A percentile compares a stretch with the other conserved stretches of the same genome.
phyloP scores from a whole-genome alignment of 495 filamentous ascomycete genomes.

The Penicillium bialowiezense region DNA sequence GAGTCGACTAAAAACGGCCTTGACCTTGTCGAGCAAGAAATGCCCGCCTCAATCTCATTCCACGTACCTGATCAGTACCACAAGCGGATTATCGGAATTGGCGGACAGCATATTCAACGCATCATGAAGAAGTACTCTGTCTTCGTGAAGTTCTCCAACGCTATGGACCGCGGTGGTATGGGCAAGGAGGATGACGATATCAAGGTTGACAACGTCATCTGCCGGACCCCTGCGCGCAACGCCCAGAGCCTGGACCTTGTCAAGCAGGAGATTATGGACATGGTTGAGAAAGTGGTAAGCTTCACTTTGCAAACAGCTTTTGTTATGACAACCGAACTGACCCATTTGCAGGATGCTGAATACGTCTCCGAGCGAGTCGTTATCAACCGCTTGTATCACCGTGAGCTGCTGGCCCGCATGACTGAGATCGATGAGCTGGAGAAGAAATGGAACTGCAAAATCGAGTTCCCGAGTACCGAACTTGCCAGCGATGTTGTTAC shows the following conservation, averaged over 20 bases:
- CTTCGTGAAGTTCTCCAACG: slow-evolving; percentile 99
- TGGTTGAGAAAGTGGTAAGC: slow-evolving; percentile 91
- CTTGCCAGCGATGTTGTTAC: slow-evolving; percentile 94
- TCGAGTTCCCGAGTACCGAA: slow-evolving; percentile 95
- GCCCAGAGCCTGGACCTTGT: slow-evolving; percentile 94
- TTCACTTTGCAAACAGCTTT: neutral
- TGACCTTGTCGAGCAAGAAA: slow-evolving; percentile 93
- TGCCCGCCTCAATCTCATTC: slow-evolving; percentile 98
- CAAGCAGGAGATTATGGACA: slow-evolving; percentile 98
- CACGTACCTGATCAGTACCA: slow-evolving; percentile 99
- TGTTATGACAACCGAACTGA: slow-evolving; percentile 1
- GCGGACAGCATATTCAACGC: slow-evolving; percentile 96
- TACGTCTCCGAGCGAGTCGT: slow-evolving; percentile 90
- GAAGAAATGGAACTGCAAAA: slow-evolving; percentile 98
- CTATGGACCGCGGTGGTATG: slow-evolving; percentile 95
- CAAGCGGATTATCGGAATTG: slow-evolving; percentile 98
- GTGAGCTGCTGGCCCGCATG: slow-evolving; percentile 84
- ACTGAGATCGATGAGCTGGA: slow-evolving; percentile 89
- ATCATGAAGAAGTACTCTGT: slow-evolving; percentile 99
- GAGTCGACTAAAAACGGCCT: slow-evolving; percentile 90
- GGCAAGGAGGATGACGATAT: slow-evolving; percentile 95
- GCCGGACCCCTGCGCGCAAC: slow-evolving; percentile 94
- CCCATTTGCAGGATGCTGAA: slow-evolving; percentile 70
- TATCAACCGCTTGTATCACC: slow-evolving; percentile 92
- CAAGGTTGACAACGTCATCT: slow-evolving; percentile 98